Conservation (phyloP, 345 rosid species). For the Durio zibethinus region DNA sequence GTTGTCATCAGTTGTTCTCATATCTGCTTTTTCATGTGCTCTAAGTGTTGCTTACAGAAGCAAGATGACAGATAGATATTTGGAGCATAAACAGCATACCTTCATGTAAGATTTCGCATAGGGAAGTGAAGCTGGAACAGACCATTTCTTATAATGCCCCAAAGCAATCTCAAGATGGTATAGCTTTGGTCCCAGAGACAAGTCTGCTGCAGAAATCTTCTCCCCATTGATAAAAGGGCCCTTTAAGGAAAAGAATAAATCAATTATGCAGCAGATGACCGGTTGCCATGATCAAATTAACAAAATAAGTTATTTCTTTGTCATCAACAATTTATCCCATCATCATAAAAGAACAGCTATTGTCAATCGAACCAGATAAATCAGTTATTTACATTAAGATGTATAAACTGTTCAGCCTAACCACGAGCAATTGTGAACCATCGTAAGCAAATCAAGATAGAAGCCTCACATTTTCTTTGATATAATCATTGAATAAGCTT, state of each 20-base stretch:
- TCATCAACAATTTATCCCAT: not conserved
- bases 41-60: not conserved
- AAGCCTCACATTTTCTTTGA: constrained; percentile 59
- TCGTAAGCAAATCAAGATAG: constrained; percentile 15
- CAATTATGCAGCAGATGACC: not conserved
- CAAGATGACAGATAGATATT: not conserved
- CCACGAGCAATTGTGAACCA: not conserved
- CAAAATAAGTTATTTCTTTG: not conserved
- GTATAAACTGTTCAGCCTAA: not conserved
- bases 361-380: not conserved
- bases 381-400: not conserved
- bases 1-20: not conserved
- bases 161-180: constrained; percentile 83
- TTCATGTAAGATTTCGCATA: constrained; percentile 65
- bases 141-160: constrained; percentile 85
- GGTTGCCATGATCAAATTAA: not conserved
- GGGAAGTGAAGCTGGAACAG: constrained; percentile 76
- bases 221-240: constrained; percentile 87
- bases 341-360: not conserved
- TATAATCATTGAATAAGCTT: constrained; percentile 53
- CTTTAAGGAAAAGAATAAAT: constrained; percentile 30
- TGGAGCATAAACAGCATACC: constrained; percentile 36
- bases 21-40: constrained; percentile 5
- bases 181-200: constrained; percentile 74
- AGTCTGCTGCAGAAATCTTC: constrained; percentile 80